Evolutionary conservation across 257 asterid species (phyloP), one percentile per base, ranked within the genome.

Genomic region (Verbena officinalis): DNA sequence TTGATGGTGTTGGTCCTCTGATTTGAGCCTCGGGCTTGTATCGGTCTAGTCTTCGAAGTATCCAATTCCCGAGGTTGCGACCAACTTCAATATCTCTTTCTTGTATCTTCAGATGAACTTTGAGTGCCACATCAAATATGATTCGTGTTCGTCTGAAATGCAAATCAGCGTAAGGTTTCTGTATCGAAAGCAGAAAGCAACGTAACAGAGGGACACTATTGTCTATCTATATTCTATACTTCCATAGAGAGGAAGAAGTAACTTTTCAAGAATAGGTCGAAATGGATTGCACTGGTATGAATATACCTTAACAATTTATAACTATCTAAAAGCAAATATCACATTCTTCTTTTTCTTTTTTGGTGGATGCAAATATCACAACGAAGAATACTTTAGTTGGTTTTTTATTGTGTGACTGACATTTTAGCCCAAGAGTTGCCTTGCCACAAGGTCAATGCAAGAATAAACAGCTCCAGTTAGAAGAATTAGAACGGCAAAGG

Each of bases 81-180:
- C 99, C 99, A 59, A 84, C 96, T 77, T 90, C 95, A 60, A 90
- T 81, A 59, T 93, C 97, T 71, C 92, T 87, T 62, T 83, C 89
- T 68, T 90, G 99, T 73, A 93, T 64, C 74, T 62, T 86, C 64
- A 36, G 81, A 68, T 93, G 96, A 69, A 86, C 84, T 59, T 9
- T 86, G 80, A 93, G 83, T 22, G 95, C 97, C 68, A 76, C 30
- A 42, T 87, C 92, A 75, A 93, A 93, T 62, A 75, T 80, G 73
- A 56, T 71, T 14, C 99, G 78, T 44, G 92, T 93, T 63, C 90
- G 94, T 65, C 99, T 93, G 91, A 55, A 69, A 74, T 59, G 59
- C 55, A 62, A 45, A 56, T 45, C 14, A 75, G 62, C 17, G 45
- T n/a, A 70, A 16, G 46, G 48, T 59, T 24, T 39, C 21, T 17